Conservation (phyloP, 345 rosid genomes). For the Linum trigynum region DNA sequence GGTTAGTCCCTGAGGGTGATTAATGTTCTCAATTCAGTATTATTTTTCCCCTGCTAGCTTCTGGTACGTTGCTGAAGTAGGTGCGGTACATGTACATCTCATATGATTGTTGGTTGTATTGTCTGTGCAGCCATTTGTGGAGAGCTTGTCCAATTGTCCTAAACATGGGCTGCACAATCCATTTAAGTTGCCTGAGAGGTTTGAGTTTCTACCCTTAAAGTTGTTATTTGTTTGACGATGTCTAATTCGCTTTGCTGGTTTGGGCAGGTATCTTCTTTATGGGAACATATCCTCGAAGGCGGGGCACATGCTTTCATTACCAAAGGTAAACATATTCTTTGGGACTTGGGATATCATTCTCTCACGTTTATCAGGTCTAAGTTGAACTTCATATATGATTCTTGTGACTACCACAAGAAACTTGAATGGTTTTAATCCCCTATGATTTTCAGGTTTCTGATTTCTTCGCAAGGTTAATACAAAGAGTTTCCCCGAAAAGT, state of each 20-base stretch:
- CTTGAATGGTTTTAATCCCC: neutral
- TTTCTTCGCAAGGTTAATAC: conserved; percentile 81
- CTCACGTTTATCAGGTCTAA: neutral
- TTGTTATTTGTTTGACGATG: neutral
- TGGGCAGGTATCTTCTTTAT: conserved; percentile 70
- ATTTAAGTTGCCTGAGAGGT: conserved; percentile 95
- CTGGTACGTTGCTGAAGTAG: no score
- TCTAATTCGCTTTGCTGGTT: neutral
- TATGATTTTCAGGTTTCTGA: conserved; percentile 54
- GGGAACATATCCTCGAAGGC: conserved; percentile 86
- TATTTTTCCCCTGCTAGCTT: no score
- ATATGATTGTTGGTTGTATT: conserved; percentile 18
- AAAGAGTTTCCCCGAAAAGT: conserved; percentile 93
- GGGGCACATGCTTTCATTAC: conserved; percentile 76
- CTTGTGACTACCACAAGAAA: neutral
- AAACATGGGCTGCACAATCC: conserved; percentile 98
- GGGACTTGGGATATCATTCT: conserved; percentile 1
- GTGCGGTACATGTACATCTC: neutral
- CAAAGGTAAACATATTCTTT: conserved; percentile 44
- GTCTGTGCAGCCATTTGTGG: conserved; percentile 72
- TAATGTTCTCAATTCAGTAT: no score
- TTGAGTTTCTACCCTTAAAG: conserved; percentile 6
- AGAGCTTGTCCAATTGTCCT: conserved; percentile 85
- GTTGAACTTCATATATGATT: neutral
- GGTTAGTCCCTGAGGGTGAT: conserved; percentile 34